Base-by-base conservation (phyloP, 805 yeast species). In the Lachancea sp. region DNA sequence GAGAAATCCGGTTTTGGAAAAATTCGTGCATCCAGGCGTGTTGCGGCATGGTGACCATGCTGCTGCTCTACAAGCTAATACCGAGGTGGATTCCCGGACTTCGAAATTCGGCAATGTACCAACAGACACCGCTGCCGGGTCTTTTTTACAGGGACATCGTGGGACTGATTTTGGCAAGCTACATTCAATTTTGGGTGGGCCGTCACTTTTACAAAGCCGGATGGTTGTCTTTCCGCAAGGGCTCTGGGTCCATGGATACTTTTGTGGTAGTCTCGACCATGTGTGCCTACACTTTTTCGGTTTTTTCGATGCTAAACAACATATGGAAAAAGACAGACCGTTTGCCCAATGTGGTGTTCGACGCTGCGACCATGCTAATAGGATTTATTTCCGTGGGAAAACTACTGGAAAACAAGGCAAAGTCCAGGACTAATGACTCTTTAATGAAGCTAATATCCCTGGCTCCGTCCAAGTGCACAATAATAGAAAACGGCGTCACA, bases 351-450 rank as follows among this genome's bases (percentile, higher is more conserved):
- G 78, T 83, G 0, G 70, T 89, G 30, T 90, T 93, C 69, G 97
- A 88, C 48, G 89, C 98, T 0, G 74, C 88, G 1, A 79, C 82
- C 13, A 87, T 95, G 95, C 71, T 93, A 35, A 73, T 91, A 41
- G 68, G 81, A 4, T 93, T 89, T 62, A 89, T 93, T 22, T 76
- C 93, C 8, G 68, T 89, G 37, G 99, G 99, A 2, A 91, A 93
- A 66, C 85, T 86, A 76, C 69, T 90, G 18, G 99, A 93, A 59
- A 86, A 85, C 63, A 79, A 76, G 51, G 98, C 99, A 2, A 88
- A 93, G 59, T 95, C 98, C 3, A 87, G 85, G 48, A 93, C 98
- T 0, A 86, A 97, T 0, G 77, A 86, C 2, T 95, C 98, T 0
- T 71, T 93, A 34, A 83, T 96, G 0, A 79, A 81, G 52, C 72